Evolutionary conservation across 257 asterid genomes (phyloP).

Genomic region (Thymus mandschuricus): DNA sequence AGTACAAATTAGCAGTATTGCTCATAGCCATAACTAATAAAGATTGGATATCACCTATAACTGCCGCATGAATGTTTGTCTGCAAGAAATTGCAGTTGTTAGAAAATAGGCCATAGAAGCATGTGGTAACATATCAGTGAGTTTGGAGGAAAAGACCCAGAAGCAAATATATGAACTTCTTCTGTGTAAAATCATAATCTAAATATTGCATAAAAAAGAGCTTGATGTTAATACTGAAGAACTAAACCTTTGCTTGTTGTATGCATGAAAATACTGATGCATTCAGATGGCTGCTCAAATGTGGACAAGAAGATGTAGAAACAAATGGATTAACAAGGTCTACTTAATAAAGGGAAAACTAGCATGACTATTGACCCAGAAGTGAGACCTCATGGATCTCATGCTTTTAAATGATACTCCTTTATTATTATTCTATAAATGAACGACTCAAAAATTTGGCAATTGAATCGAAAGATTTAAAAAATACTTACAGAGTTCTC

Average conservation of each 20-base stretch:
- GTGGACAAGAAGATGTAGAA: slow-evolving; percentile 24
- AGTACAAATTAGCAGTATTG: slow-evolving; percentile 72
- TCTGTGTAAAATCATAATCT: not conserved
- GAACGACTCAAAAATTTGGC: slow-evolving; percentile 10
- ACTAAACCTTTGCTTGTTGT: not conserved
- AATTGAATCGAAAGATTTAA: slow-evolving; percentile 19
- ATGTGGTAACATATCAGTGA: slow-evolving; percentile 16
- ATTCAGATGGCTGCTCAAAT: not conserved
- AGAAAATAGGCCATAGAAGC: slow-evolving; percentile 25
- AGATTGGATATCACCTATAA: slow-evolving; percentile 77
- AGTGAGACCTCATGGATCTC: slow-evolving; percentile 19
- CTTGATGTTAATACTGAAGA: slow-evolving; percentile 5
- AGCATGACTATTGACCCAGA: slow-evolving; percentile 10
- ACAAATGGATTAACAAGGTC: slow-evolving; percentile 22
- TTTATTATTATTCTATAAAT: slow-evolving; percentile 1
- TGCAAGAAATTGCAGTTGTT: slow-evolving; percentile 48
- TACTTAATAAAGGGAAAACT: slow-evolving; percentile 10
- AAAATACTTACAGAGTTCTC: slow-evolving; percentile 58
- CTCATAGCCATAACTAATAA: slow-evolving; percentile 75
- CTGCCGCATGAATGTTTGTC: slow-evolving; percentile 52
- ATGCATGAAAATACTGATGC: slow-evolving; percentile 19
- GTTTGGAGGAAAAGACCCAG: not conserved
- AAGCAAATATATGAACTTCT: not conserved
- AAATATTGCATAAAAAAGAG: not conserved
- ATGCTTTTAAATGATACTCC: slow-evolving; percentile 14